Percentiles rank a stretch among this genome's conserved stretches.
Evolutionary conservation across 2,329 filamentous ascomycete genomes (phyloP).

Genomic region (Bipolaris zeicola): DNA sequence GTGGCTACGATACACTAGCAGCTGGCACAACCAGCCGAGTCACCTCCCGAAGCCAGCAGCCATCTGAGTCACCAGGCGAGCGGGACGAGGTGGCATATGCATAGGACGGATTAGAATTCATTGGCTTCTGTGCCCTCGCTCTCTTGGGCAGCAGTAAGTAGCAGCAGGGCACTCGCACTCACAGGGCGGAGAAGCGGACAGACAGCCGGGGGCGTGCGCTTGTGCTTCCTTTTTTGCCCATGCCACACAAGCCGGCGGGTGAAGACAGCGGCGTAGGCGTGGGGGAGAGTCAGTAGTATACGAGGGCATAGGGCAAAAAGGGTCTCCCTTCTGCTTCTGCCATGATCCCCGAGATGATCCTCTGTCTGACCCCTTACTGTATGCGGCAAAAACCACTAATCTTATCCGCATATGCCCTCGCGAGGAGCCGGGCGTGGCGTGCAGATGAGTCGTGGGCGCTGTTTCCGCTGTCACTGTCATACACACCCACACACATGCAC

Average conservation of each 20-base stretch:
- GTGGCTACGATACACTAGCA: neutral
- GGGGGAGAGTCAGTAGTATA: slow-evolving; percentile 9
- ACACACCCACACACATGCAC: neutral
- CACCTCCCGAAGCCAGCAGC: slow-evolving; percentile 14
- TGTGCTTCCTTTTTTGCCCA: slow-evolving; percentile 23
- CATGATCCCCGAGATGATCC: slow-evolving; percentile 35
- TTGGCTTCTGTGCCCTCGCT: neutral
- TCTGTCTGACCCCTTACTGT: slow-evolving; percentile 27
- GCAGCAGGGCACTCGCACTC: neutral
- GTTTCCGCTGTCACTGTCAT: slow-evolving; percentile 21
- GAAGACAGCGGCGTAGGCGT: slow-evolving; percentile 10
- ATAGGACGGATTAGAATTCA: no score
- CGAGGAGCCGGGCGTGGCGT: slow-evolving; percentile 27
- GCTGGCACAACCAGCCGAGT: slow-evolving; percentile 14
- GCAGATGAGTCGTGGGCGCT: slow-evolving; percentile 17
- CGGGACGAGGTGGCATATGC: neutral
- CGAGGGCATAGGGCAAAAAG: slow-evolving; percentile 8
- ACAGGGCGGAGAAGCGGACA: slow-evolving; percentile 32
- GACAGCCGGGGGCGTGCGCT: slow-evolving; percentile 24
- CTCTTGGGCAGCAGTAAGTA: slow-evolving; percentile 6
- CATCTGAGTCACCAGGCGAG: slow-evolving; percentile 3
- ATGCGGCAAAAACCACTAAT: slow-evolving; percentile 16
- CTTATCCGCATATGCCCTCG: slow-evolving; percentile 24
- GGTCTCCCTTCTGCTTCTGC: slow-evolving; percentile 14
- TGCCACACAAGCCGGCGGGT: slow-evolving; percentile 24